Evolutionary conservation across 257 asterid species (phyloP).

Genomic region (Sherardia arvensis): DNA sequence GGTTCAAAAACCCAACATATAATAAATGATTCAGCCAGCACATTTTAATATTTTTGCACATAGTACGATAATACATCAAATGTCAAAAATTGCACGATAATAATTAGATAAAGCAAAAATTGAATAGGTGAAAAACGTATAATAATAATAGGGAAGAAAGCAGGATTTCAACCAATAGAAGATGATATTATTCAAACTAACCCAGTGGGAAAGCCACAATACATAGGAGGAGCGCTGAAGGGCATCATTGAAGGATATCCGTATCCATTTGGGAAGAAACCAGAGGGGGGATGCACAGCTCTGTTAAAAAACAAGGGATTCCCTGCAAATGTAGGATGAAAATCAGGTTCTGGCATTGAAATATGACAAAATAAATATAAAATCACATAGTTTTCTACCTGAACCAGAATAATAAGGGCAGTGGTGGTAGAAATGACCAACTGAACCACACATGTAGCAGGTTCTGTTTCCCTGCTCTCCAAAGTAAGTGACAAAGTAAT

Average conservation of each 20-base stretch:
- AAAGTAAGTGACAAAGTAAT: conserved; percentile 8
- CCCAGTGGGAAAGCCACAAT: conserved; percentile 38
- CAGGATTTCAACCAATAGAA: neutral
- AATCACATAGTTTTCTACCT: no score
- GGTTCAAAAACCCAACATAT: neutral
- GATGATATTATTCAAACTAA: conserved; percentile 21
- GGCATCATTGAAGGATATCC: conserved; percentile 52
- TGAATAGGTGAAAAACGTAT: no score
- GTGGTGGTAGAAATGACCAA: conserved; percentile 76
- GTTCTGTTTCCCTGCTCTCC: conserved; percentile 45
- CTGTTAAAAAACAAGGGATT: conserved; percentile 64
- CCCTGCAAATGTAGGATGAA: conserved; percentile 52
- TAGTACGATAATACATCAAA: no score
- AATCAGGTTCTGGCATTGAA: conserved; percentile 55
- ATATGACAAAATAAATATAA: no score
- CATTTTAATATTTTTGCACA: neutral
- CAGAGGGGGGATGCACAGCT: conserved; percentile 32
- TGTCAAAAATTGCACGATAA: no score
- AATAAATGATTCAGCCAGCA: neutral
- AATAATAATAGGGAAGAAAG: no score
- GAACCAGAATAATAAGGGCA: conserved; percentile 48
- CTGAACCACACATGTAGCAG: conserved; percentile 81
- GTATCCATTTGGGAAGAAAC: conserved; percentile 51
- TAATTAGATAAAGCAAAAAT: no score
- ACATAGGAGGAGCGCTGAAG: conserved; percentile 53